Evolutionary conservation across 768 basidiomycete species (phyloP).

Genomic region (Phlebiopsis flavidoalba): DNA sequence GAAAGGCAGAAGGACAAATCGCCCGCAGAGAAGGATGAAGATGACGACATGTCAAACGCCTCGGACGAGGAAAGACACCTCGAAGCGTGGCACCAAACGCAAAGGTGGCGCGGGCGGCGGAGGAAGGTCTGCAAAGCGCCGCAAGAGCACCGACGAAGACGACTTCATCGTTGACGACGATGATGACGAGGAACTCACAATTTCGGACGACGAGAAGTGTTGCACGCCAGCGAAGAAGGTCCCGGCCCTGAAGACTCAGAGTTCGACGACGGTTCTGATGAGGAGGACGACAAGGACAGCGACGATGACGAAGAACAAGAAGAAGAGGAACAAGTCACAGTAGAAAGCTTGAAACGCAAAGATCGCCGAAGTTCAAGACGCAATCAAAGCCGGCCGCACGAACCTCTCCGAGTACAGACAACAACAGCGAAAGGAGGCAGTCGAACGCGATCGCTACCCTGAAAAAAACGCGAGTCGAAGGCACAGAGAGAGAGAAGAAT

Average conservation of each 20-base stretch:
- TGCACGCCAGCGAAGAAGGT: not conserved
- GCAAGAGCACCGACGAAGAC: constrained; percentile 26
- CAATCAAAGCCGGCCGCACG: constrained; percentile 35
- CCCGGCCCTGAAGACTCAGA: not conserved
- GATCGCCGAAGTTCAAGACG: constrained; percentile 36
- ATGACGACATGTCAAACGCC: not conserved
- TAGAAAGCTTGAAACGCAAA: constrained; percentile 40
- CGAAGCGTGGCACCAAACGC: constrained; percentile 38
- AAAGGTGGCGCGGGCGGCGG: constrained; percentile 36
- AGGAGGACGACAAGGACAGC: constrained; percentile 9
- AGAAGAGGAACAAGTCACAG: constrained; percentile 37
- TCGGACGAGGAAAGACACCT: not conserved
- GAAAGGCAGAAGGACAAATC: constrained; percentile 13
- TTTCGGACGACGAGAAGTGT: constrained; percentile 18
- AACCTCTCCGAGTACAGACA: constrained; percentile 33
- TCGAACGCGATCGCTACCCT: constrained; percentile 28
- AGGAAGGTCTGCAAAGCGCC: constrained; percentile 40
- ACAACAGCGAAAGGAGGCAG: constrained; percentile 38
- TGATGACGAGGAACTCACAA: constrained; percentile 19
- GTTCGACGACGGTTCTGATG: constrained; percentile 20
- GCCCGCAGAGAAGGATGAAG: constrained; percentile 11
- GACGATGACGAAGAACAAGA: constrained; percentile 25
- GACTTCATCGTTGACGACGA: constrained; percentile 26
- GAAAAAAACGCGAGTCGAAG: constrained; percentile 35
- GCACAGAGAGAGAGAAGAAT: constrained; percentile 45